Base-by-base conservation (phyloP, 192 early-diverging fungal species). In the Gonapodya sp. region DNA sequence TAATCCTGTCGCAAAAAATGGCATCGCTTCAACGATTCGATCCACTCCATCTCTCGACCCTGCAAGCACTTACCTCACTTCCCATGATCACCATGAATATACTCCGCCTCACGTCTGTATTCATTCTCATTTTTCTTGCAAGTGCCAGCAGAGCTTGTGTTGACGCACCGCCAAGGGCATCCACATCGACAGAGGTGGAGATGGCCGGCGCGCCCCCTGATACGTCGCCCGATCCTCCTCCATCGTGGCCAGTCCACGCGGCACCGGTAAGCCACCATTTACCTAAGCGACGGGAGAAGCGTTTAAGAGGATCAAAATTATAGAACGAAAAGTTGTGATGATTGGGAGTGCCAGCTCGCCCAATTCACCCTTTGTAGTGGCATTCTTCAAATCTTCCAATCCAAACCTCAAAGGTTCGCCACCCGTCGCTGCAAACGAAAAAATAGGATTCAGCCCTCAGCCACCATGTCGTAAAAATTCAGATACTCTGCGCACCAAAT, bases 241-340 rank as follows among this genome's bases (percentile, higher is more conserved):
- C 86, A 82, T 90, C 84, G 78, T 92, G 91, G 35, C 94, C 95
- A 31, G 89, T 91, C 97, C 97, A 99, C 30, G 95, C 94, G 0
- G 96, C 88, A 32, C 97, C 97, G 2, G 98, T 94, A 33, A 98
- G 87, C 97, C 97, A 99, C 97, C 97, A 99, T 85, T 96, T 96
- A 34, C 89, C 89, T 85, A 32, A 82, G 72, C n/a, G 35, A 32
- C 2, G 80, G 36, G 84, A 78, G n/a, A n/a, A n/a, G n/a, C n/a
- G n/a, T n/a, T n/a, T n/a, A n/a, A n/a, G n/a, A n/a, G n/a, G n/a
- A n/a, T n/a, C n/a, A n/a, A n/a, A n/a, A n/a, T n/a, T n/a, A n/a
- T n/a, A n/a, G n/a, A n/a, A n/a, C n/a, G n/a, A n/a, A n/a, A n/a
- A n/a, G n/a, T n/a, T n/a, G n/a, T n/a, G n/a, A n/a, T n/a, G n/a